Conservation (phyloP, 1,284 basidiomycete genomes). For the Cutaneotrichosporon spelunceum region DNA sequence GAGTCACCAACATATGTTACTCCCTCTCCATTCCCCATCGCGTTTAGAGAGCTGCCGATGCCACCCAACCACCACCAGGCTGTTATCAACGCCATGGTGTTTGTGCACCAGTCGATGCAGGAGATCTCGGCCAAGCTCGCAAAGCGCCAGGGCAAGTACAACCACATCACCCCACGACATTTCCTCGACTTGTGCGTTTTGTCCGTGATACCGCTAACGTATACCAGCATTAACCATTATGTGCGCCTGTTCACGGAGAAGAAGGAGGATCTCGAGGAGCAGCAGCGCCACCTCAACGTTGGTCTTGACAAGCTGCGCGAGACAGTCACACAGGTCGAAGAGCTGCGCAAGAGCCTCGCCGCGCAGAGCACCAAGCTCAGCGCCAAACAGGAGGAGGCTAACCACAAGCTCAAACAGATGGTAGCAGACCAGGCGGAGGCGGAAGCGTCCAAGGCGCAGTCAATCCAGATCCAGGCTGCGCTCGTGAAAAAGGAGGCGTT, state of each 20-base stretch:
- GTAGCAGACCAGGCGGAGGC: slow-evolving; percentile 98
- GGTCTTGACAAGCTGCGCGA: slow-evolving; percentile 95
- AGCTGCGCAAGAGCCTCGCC: slow-evolving; percentile 90
- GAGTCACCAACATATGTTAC: slow-evolving; percentile 75
- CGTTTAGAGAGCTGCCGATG: slow-evolving; percentile 73
- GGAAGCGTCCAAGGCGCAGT: slow-evolving; percentile 94
- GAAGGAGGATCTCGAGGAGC: slow-evolving; percentile 96
- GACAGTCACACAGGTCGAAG: slow-evolving; percentile 93
- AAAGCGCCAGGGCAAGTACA: slow-evolving; percentile 86
- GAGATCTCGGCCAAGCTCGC: slow-evolving; percentile 84
- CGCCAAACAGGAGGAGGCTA: slow-evolving; percentile 90
- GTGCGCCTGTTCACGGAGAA: slow-evolving; percentile 96
- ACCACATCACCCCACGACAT: slow-evolving; percentile 96
- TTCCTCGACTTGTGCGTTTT: slow-evolving; percentile 93
- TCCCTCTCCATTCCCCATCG: slow-evolving; percentile 77
- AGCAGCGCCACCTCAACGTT: slow-evolving; percentile 97
- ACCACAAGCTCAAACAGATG: slow-evolving; percentile 97
- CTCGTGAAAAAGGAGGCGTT: slow-evolving; percentile 85
- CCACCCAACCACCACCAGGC: slow-evolving; percentile 72
- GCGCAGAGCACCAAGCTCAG: slow-evolving; percentile 89
- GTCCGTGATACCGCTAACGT: not conserved
- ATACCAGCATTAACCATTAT: slow-evolving; percentile 85
- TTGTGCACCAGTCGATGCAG: slow-evolving; percentile 87
- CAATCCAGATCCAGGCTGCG: slow-evolving; percentile 91
- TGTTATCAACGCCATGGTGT: slow-evolving; percentile 88